Evolutionary conservation across 2,329 filamentous ascomycete species (phyloP).

Genomic region (Alternaria viburni): DNA sequence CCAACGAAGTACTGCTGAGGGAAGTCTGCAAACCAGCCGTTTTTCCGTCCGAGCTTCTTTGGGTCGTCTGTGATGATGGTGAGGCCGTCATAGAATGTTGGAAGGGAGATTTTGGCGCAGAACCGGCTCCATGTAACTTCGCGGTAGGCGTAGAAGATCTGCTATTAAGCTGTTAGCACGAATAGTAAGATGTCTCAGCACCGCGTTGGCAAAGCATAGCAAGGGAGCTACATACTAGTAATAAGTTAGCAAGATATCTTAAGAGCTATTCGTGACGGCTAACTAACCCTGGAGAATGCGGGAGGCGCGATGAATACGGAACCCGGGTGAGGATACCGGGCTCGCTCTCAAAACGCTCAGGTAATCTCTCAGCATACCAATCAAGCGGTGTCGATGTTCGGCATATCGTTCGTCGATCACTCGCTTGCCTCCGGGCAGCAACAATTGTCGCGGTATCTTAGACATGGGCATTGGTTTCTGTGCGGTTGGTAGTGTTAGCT

Average conservation of each 20-base stretch:
- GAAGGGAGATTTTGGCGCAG: not conserved
- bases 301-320: not conserved
- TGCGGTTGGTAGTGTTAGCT: not conserved
- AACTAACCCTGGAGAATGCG: slow-evolving; percentile 5
- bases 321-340: not conserved
- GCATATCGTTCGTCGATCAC: not conserved
- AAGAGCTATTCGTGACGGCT: too few species aligned
- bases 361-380: not conserved
- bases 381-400: not conserved
- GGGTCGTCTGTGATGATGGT: not conserved
- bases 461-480: not conserved
- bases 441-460: not conserved
- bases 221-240: too few species aligned
- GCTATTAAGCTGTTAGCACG: too few species aligned
- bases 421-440: not conserved
- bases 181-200: too few species aligned
- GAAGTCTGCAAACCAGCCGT: slow-evolving; percentile 7
- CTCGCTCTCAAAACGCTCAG: not conserved
- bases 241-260: too few species aligned
- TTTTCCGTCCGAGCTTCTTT: not conserved
- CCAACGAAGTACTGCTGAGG: not conserved
- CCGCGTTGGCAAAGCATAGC: too few species aligned
- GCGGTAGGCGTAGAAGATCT: not conserved
- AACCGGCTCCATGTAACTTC: not conserved
- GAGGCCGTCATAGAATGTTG: not conserved